Percentiles rank a stretch among this genome's conserved stretches.
Evolutionary conservation across 2,329 filamentous ascomycete genomes (phyloP).

Genomic region (Epichloe gansuensis): DNA sequence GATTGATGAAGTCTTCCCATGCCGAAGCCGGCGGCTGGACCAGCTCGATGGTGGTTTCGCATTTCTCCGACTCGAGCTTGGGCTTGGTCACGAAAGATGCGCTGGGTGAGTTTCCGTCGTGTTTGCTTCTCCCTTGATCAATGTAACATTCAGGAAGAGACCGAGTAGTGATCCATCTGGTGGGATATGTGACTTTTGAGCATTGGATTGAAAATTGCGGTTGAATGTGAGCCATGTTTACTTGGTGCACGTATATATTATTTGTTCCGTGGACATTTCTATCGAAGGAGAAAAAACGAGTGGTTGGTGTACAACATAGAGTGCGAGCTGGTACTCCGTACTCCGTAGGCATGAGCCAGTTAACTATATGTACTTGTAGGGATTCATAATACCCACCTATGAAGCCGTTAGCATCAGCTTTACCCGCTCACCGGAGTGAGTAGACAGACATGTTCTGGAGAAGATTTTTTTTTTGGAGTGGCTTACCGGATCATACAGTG

Average conservation of each 20-base stretch:
- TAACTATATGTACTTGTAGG: conserved; percentile 78
- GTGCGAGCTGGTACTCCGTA: no score
- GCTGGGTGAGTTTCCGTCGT: background rate
- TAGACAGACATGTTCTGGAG: background rate
- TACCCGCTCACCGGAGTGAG: conserved; percentile 2
- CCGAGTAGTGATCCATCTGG: no score
- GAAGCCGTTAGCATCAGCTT: conserved; percentile 14
- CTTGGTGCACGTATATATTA: no score
- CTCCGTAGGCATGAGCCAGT: no score
- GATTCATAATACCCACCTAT: conserved; percentile 97
- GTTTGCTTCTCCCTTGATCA: no score
- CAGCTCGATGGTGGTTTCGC: conserved; percentile 16
- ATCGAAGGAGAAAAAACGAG: no score
- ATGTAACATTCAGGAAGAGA: no score
- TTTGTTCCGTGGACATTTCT: no score
- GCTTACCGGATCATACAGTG: conserved; percentile 84
- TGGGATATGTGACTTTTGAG: no score
- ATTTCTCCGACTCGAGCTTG: conserved; percentile 12
- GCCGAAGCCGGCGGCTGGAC: conserved; percentile 32
- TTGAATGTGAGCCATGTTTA: no score
- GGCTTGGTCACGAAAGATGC: conserved; percentile 15
- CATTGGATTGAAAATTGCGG: no score
- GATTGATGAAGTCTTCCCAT: conserved; percentile 33
- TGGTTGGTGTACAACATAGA: no score
- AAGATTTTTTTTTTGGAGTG: background rate